Base-by-base conservation (phyloP, 2,329 filamentous ascomycete species). In the Xylaria sp. region DNA sequence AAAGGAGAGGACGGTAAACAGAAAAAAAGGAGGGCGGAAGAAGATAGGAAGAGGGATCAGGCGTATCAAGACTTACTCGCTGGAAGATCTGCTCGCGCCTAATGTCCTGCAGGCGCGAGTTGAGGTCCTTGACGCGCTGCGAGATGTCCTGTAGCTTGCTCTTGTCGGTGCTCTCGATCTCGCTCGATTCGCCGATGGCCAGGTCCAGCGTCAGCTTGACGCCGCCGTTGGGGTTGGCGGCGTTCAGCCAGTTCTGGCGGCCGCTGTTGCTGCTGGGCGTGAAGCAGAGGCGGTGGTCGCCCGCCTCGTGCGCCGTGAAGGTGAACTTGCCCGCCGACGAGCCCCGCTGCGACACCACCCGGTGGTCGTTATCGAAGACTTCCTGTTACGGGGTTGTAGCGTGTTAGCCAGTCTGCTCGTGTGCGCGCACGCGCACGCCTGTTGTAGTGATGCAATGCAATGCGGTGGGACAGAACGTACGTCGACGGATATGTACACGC, bases 351-450 rank as follows among this genome's bases (percentile, higher is more conserved):
- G 89, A 91, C 66, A 98, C 91, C 64, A 99, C 91, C 66, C 93
- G 93, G 85, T 99, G 95, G 82, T 98, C 90, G 78, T 96, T 94
- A 85, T 98, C 93, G 79, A 99, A 99, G 73, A 90, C 86, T 83
- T 99, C 95, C 86, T 90, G 63, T 58, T 48, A 29, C 11, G 15
- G 13, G 17, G 46, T 3, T 5, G 7, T 3, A 23, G 38, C 8
- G 37, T 40, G 40, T 51, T 21, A 51, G 51, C 43, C 13, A 13
- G 19, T 19, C 8, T 35, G 13, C 11, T 10, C n/a, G 37, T 21
- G n/a, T 15, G 7, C 17, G 7, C 23, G 17, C 11, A n/a, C 27
- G 17, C n/a, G 9, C 33, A 3, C 2, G 5, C 11, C 13, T n/a
- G 9, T 21, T 8, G 15, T n/a, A 1, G n/a, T n/a, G 21, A n/a